Base-by-base conservation (phyloP, 768 basidiomycete species). In the Hygrocybe coccinea region DNA sequence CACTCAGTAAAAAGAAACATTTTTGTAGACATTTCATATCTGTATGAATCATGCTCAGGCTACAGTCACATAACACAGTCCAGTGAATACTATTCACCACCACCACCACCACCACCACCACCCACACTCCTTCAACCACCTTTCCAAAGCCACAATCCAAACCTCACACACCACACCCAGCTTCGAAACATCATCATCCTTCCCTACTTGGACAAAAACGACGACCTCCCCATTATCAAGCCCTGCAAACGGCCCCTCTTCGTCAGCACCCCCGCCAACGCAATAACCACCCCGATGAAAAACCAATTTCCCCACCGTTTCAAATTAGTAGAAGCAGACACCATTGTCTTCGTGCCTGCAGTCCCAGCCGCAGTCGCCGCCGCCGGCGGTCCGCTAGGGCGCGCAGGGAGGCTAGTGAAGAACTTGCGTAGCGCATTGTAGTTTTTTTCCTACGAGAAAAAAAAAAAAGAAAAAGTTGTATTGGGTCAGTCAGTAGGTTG, bases 251-350 rank as follows among this genome's bases (percentile, higher is more conserved):
- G 72, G 51, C 61, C 56, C 59, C 68, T 61, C 63, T 69, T 74
- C 43, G 73, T 76, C 70, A 81, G 74, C 57, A 71, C 69, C 58
- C 73, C 75, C 54, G 74, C 71, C 56, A 76, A 55, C 53, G 71
- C 73, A 54, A 81, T 64, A 45, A 78, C 76, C 62, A 81, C 59
- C 60, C 80, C 58, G 49, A 68, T 48, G 17, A 62, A 60, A 58
- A 77, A 76, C 77, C 79, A 80, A 70, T 76, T 73, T 38, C 71
- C 65, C 72, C 74, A 76, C 69, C 73, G 70, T 64, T 62, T 59
- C 54, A 65, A 58, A 35, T 60, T 62, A 21, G 45, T 57, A n/a
- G n/a, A n/a, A 19, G 29, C 29, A 3, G 29, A 29, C 29, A 29
- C 8, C 29, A 29, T 8, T 8, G 29, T 29, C 29, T 8, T n/a